Evolutionary conservation across 139 green algal species (phyloP), one percentile per base, ranked within the genome.

Genomic region (Parachlorella kessleri): DNA sequence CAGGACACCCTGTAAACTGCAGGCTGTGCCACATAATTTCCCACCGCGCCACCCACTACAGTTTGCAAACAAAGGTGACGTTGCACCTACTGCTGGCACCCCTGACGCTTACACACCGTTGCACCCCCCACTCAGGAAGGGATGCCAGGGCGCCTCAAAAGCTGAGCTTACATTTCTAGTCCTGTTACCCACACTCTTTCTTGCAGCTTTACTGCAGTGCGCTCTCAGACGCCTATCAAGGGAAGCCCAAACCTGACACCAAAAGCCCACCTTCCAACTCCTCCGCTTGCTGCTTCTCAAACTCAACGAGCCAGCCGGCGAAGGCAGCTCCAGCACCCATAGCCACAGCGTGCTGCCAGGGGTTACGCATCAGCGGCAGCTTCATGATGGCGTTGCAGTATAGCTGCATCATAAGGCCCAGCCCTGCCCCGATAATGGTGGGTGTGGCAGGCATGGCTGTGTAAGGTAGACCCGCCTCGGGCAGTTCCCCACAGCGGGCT

Each of bases 321-420:
- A 81, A 82, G 6, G 41, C 71, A 8, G 68, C 82, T 3, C 88
- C 88, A 32, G 88, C 66, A 32, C 83, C 88, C 3, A 74, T 79
- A n/a, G 67, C 79, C 28, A 92, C 53, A 21, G 84, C 75, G 48
- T 93, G 88, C 71, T 89, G 71, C 85, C 86, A 93, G 7, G 86
- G 88, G 48, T 85, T 71, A 10, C 83, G 82, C 82, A 93, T 85
- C 37, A 91, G 64, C 36, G 88, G 88, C 36, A 93, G 77, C 77
- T 93, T 93, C 38, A 86, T 74, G 42, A 93, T 75, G n/a, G 86
- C 89, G 59, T 93, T 93, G 38, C 78, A 83, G 76, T 93, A 93
- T 23, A 93, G 39, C 77, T 92, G 87, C 74, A 83, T 72, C 33
- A 78, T 79, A 28, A 91, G 68, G 5, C 87, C 87, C 18, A 90